phyloP scores from a whole-genome alignment of 2,329 filamentous ascomycete species.

The Penicillium sclerotigenum region DNA sequence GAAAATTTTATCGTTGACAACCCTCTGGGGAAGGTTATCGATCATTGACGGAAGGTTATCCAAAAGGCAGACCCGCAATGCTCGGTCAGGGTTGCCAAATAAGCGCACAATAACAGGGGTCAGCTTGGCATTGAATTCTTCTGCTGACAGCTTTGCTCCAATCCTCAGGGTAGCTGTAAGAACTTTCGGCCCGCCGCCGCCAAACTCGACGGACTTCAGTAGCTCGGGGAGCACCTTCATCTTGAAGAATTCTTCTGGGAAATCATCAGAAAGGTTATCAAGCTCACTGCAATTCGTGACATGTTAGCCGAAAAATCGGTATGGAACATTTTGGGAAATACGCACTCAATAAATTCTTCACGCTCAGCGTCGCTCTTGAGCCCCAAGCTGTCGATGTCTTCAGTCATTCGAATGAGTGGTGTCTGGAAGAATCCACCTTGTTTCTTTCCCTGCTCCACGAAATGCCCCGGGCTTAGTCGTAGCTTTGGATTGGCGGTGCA shows the following conservation, averaged over 20 bases:
- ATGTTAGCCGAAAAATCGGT: not conserved
- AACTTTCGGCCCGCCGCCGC: conserved; percentile 88
- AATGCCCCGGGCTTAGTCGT: conserved; percentile 76
- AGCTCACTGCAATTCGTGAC: conserved; percentile 58
- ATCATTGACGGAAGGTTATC: conserved; percentile 90
- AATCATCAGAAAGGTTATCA: conserved; percentile 83
- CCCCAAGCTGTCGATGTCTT: conserved; percentile 88
- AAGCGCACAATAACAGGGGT: conserved; percentile 82
- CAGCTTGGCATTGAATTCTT: conserved; percentile 82
- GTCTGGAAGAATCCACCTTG: conserved; percentile 88
- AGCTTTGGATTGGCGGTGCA: conserved; percentile 87
- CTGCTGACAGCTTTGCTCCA: conserved; percentile 75
- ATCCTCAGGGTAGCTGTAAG: conserved; percentile 89
- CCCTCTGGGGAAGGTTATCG: conserved; percentile 78
- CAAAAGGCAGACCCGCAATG: conserved; percentile 83
- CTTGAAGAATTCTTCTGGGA: conserved; percentile 97
- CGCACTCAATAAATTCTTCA: conserved; percentile 74
- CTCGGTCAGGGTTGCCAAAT: conserved; percentile 87
- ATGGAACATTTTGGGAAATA: not conserved
- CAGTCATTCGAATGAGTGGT: conserved; percentile 83
- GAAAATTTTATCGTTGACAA: conserved; percentile 95
- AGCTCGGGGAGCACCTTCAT: conserved; percentile 93
- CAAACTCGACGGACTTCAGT: conserved; percentile 98
- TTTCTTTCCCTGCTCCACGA: conserved; percentile 83
- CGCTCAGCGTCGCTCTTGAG: conserved; percentile 81